A percentile compares a stretch with the other conserved stretches of the same genome.
phyloP scores from a whole-genome alignment of 2,329 filamentous ascomycete genomes.

The Pseudovirgaria hyperparasitica region DNA sequence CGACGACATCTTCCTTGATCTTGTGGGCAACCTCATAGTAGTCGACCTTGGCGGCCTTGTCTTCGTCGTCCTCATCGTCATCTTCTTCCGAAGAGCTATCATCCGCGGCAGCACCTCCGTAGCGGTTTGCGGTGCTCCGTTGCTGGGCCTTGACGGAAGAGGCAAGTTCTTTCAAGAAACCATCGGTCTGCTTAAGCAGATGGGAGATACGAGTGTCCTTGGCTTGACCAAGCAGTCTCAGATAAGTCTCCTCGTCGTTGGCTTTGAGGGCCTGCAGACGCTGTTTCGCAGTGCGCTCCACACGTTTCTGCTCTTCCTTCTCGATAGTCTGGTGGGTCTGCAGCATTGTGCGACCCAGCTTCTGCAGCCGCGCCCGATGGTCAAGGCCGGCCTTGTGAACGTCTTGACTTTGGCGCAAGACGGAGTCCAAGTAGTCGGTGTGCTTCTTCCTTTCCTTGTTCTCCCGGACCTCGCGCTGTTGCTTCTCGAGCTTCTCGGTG shows the following conservation, averaged over 20 bases:
- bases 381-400: conserved; percentile 54
- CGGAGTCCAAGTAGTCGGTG: conserved; percentile 76
- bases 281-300: conserved; percentile 95
- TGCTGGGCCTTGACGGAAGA: conserved; percentile 92
- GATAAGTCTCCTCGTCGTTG: conserved; percentile 97
- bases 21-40: conserved; percentile 98
- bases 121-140: conserved; percentile 65
- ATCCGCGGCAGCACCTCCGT: conserved; percentile 48
- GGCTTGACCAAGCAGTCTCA: conserved; percentile 93
- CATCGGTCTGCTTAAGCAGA: conserved; percentile 89
- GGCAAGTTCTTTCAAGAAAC: conserved; percentile 90
- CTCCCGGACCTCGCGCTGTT: conserved; percentile 91
- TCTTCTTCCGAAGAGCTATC: conserved; percentile 41
- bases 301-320: conserved; percentile 97
- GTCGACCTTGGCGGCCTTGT: conserved; percentile 69
- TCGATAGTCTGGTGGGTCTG: conserved; percentile 90
- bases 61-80: conserved; percentile 55
- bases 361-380: conserved; percentile 65
- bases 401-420: conserved; percentile 70
- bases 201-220: conserved; percentile 99
- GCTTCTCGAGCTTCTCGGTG: conserved; percentile 97
- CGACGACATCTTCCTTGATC: conserved; percentile 79
- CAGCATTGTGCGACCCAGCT: conserved; percentile 81
- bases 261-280: conserved; percentile 98
- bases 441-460: conserved; percentile 97